Percentiles rank a stretch among this genome's conserved stretches.
phyloP scores from a whole-genome alignment of 257 asterid genomes.

The Petrea volubilis region DNA sequence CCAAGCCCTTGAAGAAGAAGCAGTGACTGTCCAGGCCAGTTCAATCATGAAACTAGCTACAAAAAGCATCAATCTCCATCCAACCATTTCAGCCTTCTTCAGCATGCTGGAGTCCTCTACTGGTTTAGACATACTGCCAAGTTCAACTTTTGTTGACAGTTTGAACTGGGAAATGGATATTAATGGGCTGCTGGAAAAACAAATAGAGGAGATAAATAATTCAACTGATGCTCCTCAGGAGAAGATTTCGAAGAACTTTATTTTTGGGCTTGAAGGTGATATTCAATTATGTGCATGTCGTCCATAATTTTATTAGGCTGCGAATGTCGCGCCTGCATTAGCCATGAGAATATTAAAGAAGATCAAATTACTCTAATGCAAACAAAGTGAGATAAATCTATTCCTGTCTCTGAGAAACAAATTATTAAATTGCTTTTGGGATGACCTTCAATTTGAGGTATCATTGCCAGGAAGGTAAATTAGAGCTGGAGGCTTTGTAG shows the following conservation, averaged over 20 bases:
- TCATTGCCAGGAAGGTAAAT: constrained; percentile 7
- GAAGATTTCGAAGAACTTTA: constrained; percentile 11
- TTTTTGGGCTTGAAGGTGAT: constrained; percentile 40
- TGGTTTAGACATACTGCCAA: constrained; percentile 23
- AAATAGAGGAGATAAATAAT: constrained; percentile 46
- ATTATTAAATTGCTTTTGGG: neutral
- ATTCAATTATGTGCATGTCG: neutral
- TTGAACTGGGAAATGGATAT: constrained; percentile 49
- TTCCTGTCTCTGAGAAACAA: neutral
- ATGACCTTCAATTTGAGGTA: neutral
- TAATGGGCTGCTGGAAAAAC: constrained; percentile 47
- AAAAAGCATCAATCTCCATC: constrained; percentile 43
- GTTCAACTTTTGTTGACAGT: constrained; percentile 29
- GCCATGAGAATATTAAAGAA: constrained; percentile 10
- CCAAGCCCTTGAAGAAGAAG: constrained; percentile 33
- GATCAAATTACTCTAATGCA: neutral
- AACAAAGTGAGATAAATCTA: constrained; percentile 7
- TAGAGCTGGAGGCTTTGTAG: neutral
- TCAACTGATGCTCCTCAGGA: constrained; percentile 31
- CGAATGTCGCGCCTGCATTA: constrained; percentile 8
- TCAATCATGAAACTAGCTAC: constrained; percentile 56
- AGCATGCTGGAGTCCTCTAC: constrained; percentile 33
- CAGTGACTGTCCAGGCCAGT: constrained; percentile 41
- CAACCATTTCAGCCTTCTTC: constrained; percentile 54
- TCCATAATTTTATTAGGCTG: neutral